phyloP scores from a whole-genome alignment of 352 stramenopile species.

The Phytophthora aleatoria region DNA sequence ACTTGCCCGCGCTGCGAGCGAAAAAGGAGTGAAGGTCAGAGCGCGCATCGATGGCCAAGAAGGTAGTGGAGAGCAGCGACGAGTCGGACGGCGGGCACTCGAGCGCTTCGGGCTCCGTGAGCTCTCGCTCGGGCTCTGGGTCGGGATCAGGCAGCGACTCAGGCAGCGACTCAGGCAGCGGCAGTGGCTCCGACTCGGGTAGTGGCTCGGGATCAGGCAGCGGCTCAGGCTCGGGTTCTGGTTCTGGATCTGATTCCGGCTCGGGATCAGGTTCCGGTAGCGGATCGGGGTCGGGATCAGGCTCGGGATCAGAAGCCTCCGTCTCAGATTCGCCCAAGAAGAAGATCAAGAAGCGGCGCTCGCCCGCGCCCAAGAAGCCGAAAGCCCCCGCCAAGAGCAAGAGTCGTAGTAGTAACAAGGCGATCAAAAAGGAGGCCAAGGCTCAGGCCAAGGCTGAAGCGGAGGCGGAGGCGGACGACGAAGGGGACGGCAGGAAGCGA shows the following conservation, averaged over 20 bases:
- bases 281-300: constrained; percentile 38
- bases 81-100: constrained; percentile 69
- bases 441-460: constrained; percentile 51
- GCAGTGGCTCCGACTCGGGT: constrained; percentile 41
- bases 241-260: constrained; percentile 43
- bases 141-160: constrained; percentile 34
- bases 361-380: constrained; percentile 44
- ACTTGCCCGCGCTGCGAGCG: not conserved
- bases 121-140: constrained; percentile 51
- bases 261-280: constrained; percentile 45
- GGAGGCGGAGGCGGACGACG: constrained; percentile 62
- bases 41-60: constrained; percentile 53
- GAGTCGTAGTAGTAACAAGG: constrained; percentile 21
- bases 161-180: constrained; percentile 36
- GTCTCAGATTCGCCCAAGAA: constrained; percentile 41
- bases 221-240: constrained; percentile 36
- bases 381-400: constrained; percentile 39
- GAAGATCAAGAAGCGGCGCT: constrained; percentile 53
- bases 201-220: constrained; percentile 43
- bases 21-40: constrained; percentile 2
- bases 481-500: constrained; percentile 40
- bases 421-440: constrained; percentile 40
- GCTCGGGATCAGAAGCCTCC: constrained; percentile 34
- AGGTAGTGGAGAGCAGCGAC: constrained; percentile 79
- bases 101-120: constrained; percentile 60